Conservation (phyloP, 1,139 yeast genomes). For the Pichia terricola region DNA sequence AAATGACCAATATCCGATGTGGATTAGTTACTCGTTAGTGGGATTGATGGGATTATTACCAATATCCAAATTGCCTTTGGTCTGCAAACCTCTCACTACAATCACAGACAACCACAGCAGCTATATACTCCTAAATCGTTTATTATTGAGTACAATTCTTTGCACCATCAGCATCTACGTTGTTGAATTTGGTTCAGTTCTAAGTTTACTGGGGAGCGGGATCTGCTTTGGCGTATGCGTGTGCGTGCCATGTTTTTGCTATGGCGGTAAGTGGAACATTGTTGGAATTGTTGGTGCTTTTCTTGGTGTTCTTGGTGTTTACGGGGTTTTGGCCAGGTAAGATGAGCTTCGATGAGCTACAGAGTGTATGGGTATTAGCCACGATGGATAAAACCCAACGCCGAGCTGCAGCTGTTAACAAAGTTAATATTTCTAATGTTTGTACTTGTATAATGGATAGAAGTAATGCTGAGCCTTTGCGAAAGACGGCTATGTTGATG, state of each 20-base stretch:
- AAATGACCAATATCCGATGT: conserved; percentile 64
- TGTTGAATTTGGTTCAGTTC: conserved; percentile 67
- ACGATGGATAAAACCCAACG: background rate
- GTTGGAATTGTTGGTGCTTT: background rate
- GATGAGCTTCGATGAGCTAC: background rate
- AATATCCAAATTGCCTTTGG: conserved; percentile 77
- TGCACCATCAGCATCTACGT: background rate
- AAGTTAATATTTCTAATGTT: background rate
- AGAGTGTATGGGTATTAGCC: background rate
- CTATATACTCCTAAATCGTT: conserved; percentile 13
- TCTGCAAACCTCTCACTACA: conserved; percentile 77
- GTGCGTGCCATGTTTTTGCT: background rate
- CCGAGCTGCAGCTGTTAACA: background rate
- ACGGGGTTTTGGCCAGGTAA: background rate
- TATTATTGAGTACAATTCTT: conserved; percentile 14
- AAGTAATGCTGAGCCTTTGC: background rate
- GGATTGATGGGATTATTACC: conserved; percentile 74
- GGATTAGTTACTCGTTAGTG: conserved; percentile 56
- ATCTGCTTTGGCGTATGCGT: background rate
- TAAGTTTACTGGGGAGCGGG: conserved; percentile 71
- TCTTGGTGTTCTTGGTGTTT: background rate
- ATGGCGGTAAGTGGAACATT: background rate
- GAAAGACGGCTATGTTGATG: background rate
- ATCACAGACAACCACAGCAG: conserved; percentile 36
- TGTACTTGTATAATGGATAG: background rate